Conservation (phyloP, 2,329 filamentous ascomycete genomes). For the Penicillium italicum region DNA sequence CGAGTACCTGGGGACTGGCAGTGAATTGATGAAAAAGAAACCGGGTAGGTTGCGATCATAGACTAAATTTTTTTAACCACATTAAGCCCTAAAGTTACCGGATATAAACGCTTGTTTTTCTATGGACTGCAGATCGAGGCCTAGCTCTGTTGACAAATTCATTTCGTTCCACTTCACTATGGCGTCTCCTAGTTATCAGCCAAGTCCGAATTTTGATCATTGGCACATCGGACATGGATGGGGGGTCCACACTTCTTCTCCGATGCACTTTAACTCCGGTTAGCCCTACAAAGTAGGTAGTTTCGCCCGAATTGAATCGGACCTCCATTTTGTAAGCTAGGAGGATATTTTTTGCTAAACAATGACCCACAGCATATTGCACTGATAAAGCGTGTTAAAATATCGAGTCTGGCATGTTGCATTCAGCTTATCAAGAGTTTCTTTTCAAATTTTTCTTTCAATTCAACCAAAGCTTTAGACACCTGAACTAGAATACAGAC, state of each 20-base stretch:
- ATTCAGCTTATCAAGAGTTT: neutral
- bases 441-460: neutral
- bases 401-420: neutral
- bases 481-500: no score
- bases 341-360: neutral
- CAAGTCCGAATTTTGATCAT: neutral
- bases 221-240: neutral
- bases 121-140: neutral
- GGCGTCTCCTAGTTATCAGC: neutral
- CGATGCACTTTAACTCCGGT: neutral
- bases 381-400: no score
- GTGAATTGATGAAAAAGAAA: neutral
- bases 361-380: no score
- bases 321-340: neutral
- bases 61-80: neutral
- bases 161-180: neutral
- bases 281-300: neutral
- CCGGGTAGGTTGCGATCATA: neutral
- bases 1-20: neutral
- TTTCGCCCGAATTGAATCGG: neutral
- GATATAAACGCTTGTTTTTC: neutral
- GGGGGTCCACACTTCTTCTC: neutral
- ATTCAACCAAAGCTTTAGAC: neutral
- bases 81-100: neutral
- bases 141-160: neutral